Percentiles rank a stretch among this genome's conserved stretches.
These are phyloP conservation scores for Puccinia triticina DNA, from an alignment of 1,284 basidiomycete genomes.

Conservation along the genomic window DNA sequence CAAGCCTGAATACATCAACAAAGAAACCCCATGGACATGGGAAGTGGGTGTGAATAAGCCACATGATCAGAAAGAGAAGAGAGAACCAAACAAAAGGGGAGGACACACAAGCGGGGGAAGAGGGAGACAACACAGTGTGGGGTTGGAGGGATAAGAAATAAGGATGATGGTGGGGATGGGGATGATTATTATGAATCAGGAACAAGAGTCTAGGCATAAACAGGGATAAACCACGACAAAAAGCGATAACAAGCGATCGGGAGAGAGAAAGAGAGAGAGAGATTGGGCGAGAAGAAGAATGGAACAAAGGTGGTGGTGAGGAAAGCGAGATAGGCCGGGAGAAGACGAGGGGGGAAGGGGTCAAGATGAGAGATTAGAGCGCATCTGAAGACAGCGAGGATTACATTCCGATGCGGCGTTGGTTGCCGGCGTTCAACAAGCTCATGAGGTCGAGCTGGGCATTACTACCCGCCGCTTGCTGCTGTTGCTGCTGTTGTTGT, in stretches of 20 bases:
- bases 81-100: neutral
- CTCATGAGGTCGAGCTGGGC: conserved; percentile 46
- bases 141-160: neutral
- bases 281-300: no score
- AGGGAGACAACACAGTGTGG: neutral
- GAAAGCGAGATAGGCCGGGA: no score
- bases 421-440: conserved; percentile 47
- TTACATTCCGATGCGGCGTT: conserved; percentile 48
- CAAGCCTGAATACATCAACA: neutral
- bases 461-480: neutral
- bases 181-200: neutral
- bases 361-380: no score
- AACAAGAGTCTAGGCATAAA: neutral
- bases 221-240: neutral
- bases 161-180: neutral
- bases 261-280: neutral
- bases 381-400: neutral
- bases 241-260: neutral
- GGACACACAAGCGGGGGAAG: neutral
- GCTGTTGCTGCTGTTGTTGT: conserved; percentile 6
- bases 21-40: neutral
- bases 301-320: no score
- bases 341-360: no score
- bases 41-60: neutral
- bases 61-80: conserved; percentile 3